These are phyloP conservation scores for Monosporascus cannonballus DNA, from an alignment of 2,329 filamentous ascomycete species.

Conservation along the genomic window DNA sequence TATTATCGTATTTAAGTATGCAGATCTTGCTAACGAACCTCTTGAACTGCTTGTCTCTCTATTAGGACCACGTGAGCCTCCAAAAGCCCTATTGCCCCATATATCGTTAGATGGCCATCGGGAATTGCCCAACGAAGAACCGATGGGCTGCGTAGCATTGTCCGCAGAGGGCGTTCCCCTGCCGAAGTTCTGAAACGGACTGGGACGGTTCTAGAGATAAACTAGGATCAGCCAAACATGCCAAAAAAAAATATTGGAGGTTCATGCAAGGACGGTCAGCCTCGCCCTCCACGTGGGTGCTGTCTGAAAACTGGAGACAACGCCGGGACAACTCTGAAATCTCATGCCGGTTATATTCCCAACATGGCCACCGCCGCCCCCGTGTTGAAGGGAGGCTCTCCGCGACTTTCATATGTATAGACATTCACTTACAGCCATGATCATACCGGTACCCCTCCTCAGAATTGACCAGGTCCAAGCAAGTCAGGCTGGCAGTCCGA, in stretches of 20 bases:
- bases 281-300: background rate
- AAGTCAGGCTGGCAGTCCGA: background rate
- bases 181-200: constrained; percentile 30
- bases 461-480: background rate
- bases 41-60: constrained; percentile 38
- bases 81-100: constrained; percentile 43
- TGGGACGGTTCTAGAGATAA: constrained; percentile 16
- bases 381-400: background rate
- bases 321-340: too few relatives aligned
- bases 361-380: too few relatives aligned
- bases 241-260: background rate
- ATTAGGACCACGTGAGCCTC: constrained; percentile 38
- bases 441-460: background rate
- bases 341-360: too few relatives aligned
- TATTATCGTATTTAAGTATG: background rate
- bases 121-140: constrained; percentile 32
- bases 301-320: too few relatives aligned
- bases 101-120: constrained; percentile 37
- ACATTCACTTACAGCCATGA: background rate
- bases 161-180: constrained; percentile 27
- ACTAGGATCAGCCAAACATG: background rate
- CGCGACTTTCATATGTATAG: background rate
- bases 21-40: constrained; percentile 34
- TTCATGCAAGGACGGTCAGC: too few relatives aligned
- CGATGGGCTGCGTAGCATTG: constrained; percentile 30